Evolutionary conservation across 2,329 filamentous ascomycete species (phyloP).

Genomic region (Diaporthe vaccinii): DNA sequence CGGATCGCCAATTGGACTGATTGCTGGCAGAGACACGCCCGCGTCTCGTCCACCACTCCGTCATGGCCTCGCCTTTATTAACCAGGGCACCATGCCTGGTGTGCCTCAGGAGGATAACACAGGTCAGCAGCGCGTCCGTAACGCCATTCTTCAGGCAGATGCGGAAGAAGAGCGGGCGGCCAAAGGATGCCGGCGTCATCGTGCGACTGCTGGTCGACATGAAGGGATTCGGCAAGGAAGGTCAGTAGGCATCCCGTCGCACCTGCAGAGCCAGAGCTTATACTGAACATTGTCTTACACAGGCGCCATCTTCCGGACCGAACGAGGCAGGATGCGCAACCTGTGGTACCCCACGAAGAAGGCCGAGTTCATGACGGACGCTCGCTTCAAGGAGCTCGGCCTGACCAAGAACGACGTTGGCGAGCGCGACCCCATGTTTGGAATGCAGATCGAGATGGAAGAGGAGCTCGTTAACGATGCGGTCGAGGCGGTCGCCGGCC

Average conservation of each 20-base stretch:
- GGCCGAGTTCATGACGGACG: constrained; percentile 54
- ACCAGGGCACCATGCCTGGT: constrained; percentile 46
- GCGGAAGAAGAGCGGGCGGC: constrained; percentile 54
- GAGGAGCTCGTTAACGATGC: constrained; percentile 35
- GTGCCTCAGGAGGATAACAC: constrained; percentile 46
- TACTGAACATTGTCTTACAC: constrained; percentile 5
- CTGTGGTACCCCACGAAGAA: constrained; percentile 50
- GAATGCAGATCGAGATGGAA: constrained; percentile 31
- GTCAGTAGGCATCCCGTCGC: constrained; percentile 49
- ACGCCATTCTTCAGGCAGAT: constrained; percentile 49
- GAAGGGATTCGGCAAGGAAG: constrained; percentile 52
- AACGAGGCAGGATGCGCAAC: constrained; percentile 55
- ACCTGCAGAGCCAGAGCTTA: background rate
- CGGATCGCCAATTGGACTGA: constrained; percentile 29
- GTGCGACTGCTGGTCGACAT: constrained; percentile 60
- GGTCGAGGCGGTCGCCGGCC: constrained; percentile 35
- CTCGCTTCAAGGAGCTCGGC: constrained; percentile 50
- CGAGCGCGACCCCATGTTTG: constrained; percentile 49
- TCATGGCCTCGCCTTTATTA: constrained; percentile 44
- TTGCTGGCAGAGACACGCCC: constrained; percentile 20
- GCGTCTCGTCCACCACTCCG: constrained; percentile 8
- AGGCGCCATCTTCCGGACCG: constrained; percentile 51
- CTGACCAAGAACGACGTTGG: constrained; percentile 47
- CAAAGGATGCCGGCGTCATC: constrained; percentile 56
- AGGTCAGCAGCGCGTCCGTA: constrained; percentile 41